A percentile compares a stretch with the other conserved stretches of the same genome.
phyloP scores from a whole-genome alignment of 768 basidiomycete species.

The Trametes cinnabarina region DNA sequence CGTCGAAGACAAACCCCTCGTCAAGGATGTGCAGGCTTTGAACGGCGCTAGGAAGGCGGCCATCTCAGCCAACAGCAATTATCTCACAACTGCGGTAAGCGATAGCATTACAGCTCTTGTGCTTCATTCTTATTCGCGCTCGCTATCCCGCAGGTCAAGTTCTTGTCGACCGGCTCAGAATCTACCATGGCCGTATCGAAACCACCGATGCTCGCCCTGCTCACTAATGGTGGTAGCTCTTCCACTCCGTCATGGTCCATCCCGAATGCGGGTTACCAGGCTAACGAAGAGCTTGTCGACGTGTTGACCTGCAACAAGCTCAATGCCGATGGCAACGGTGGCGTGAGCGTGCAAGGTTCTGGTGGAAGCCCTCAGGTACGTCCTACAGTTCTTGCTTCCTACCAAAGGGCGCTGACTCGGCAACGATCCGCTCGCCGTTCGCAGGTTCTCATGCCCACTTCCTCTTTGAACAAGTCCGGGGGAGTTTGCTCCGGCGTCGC shows the following conservation, averaged over 20 bases:
- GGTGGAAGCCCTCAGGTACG: conserved; percentile 48
- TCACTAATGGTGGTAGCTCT: conserved; percentile 51
- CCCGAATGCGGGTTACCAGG: conserved; percentile 39
- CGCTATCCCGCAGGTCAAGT: conserved; percentile 38
- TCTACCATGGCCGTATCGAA: conserved; percentile 51
- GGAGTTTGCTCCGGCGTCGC: conserved; percentile 22
- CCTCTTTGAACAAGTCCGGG: conserved; percentile 27
- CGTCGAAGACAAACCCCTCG: conserved; percentile 46
- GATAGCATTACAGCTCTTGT: too few relatives aligned
- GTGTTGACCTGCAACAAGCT: conserved; percentile 47
- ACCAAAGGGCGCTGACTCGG: neutral
- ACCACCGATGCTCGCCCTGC: conserved; percentile 51
- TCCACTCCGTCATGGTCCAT: conserved; percentile 44
- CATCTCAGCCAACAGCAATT: conserved; percentile 40
- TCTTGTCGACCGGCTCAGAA: conserved; percentile 39
- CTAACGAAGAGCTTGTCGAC: conserved; percentile 48
- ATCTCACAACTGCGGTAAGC: conserved; percentile 47
- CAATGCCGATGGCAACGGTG: conserved; percentile 39
- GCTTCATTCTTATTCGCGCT: too few relatives aligned
- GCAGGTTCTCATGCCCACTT: conserved; percentile 37
- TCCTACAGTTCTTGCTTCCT: neutral
- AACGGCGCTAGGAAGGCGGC: conserved; percentile 55
- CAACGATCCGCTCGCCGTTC: neutral
- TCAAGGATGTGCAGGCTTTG: conserved; percentile 44
- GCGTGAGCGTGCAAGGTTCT: conserved; percentile 37